Conservation (phyloP, 1,139 yeast genomes). For the Geotrichum citri-aurantii region DNA sequence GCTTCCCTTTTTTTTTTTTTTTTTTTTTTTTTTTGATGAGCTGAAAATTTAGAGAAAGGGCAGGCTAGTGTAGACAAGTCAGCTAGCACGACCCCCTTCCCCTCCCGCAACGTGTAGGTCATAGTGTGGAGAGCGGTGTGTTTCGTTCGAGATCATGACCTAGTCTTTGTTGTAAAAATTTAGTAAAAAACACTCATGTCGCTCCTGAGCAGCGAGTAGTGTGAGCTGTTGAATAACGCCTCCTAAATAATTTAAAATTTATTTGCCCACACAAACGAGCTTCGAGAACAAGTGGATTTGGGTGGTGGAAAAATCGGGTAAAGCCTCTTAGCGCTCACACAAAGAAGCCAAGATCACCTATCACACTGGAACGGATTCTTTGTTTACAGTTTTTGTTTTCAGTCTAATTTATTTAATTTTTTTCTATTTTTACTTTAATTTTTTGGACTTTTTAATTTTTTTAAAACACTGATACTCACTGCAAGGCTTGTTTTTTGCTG, state of each 20-base stretch:
- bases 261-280: neutral
- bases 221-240: neutral
- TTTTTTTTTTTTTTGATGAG: too few relatives aligned
- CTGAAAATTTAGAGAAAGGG: too few relatives aligned
- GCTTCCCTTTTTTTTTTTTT: too few relatives aligned
- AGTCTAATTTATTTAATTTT: neutral
- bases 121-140: neutral
- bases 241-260: neutral
- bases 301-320: neutral
- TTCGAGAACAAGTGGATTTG: neutral
- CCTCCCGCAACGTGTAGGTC: too few relatives aligned
- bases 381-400: neutral
- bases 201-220: neutral
- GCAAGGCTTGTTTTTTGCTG: neutral
- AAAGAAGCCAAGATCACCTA: neutral
- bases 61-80: too few relatives aligned
- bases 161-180: neutral
- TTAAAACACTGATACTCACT: too few relatives aligned
- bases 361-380: neutral
- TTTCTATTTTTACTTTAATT: neutral
- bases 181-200: neutral
- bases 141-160: neutral
- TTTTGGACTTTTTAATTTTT: too few relatives aligned
- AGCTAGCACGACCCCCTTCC: too few relatives aligned
- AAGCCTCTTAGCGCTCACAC: neutral